Evolutionary conservation across 1,284 basidiomycete genomes (phyloP).

Genomic region (Apiotrichum sp.): DNA sequence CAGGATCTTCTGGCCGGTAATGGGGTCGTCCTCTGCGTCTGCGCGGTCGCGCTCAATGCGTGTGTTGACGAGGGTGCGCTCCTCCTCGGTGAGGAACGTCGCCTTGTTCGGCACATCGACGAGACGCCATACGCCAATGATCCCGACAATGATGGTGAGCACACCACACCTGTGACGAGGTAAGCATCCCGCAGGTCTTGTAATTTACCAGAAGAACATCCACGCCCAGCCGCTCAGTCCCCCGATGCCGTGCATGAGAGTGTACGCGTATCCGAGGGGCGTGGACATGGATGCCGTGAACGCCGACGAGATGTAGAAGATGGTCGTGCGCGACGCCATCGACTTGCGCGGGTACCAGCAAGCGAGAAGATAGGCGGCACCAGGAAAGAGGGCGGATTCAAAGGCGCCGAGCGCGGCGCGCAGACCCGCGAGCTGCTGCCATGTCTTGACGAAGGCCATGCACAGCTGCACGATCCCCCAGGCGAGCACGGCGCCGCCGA

Average conservation of each 20-base stretch:
- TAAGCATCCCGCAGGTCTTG: too few relatives aligned
- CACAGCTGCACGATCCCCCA: slow-evolving; percentile 47
- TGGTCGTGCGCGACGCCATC: slow-evolving; percentile 39
- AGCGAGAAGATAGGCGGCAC: slow-evolving; percentile 47
- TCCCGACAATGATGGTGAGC: too few relatives aligned
- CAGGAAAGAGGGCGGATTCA: slow-evolving; percentile 43
- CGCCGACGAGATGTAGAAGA: slow-evolving; percentile 45
- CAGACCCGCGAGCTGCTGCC: slow-evolving; percentile 43
- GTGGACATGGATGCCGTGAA: slow-evolving; percentile 12
- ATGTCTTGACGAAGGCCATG: slow-evolving; percentile 39
- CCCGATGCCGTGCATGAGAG: slow-evolving; percentile 2
- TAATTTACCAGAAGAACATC: neutral
- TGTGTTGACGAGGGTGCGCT: slow-evolving; percentile 2
- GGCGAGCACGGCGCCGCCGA: slow-evolving; percentile 14
- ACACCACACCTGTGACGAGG: too few relatives aligned
- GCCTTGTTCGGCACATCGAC: slow-evolving; percentile 13
- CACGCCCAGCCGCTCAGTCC: slow-evolving; percentile 7
- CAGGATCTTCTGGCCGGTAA: slow-evolving; percentile 31
- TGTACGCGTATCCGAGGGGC: slow-evolving; percentile 7
- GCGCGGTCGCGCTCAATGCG: slow-evolving; percentile 19
- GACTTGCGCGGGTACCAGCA: slow-evolving; percentile 50
- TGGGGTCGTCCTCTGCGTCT: slow-evolving; percentile 44
- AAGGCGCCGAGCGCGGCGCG: slow-evolving; percentile 46
- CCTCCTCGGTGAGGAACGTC: slow-evolving; percentile 8
- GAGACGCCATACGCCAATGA: neutral